Evolutionary conservation across 129 eudicot species (phyloP).

Genomic region (Calendula officinalis): DNA sequence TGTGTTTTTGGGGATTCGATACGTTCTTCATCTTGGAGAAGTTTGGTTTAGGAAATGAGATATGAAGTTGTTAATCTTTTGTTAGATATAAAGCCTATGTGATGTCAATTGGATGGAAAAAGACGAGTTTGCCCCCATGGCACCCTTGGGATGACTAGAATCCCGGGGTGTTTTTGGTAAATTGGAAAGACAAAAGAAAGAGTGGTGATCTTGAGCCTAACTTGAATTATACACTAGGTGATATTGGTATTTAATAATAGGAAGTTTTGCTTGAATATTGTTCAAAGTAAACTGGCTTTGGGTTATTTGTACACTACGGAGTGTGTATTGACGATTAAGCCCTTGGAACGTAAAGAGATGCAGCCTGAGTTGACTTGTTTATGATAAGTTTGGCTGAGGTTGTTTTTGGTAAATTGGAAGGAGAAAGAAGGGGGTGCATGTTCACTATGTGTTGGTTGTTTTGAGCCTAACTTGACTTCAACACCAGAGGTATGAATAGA

Average conservation of each 20-base stretch:
- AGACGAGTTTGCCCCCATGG: slow-evolving; percentile 21
- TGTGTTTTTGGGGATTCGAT: slow-evolving; percentile 29
- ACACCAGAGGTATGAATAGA: slow-evolving; percentile 18
- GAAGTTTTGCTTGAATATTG: slow-evolving; percentile 31
- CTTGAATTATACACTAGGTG: slow-evolving; percentile 32
- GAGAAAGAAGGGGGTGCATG: slow-evolving; percentile 9
- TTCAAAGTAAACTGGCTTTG: slow-evolving; percentile 31
- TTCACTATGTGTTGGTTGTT: slow-evolving; percentile 15
- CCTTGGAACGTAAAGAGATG: slow-evolving; percentile 10
- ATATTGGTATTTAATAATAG: background rate
- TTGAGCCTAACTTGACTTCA: slow-evolving; percentile 15
- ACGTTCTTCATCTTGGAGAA: slow-evolving; percentile 29
- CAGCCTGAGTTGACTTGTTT: slow-evolving; percentile 1
- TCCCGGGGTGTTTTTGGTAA: slow-evolving; percentile 31
- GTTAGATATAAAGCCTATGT: slow-evolving; percentile 39
- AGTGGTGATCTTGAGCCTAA: slow-evolving; percentile 31
- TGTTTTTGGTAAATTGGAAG: slow-evolving; percentile 17
- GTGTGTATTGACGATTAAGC: slow-evolving; percentile 24
- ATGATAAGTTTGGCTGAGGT: slow-evolving; percentile 11
- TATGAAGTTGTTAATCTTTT: slow-evolving; percentile 17
- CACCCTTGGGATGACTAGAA: slow-evolving; percentile 7
- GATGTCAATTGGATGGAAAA: slow-evolving; percentile 17
- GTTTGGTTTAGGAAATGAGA: slow-evolving; percentile 18
- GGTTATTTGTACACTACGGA: background rate
- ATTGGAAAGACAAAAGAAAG: slow-evolving; percentile 9